These are phyloP conservation scores for Vitis amurensis DNA, from an alignment of 164 flowering plant species.

Conservation along the genomic window DNA sequence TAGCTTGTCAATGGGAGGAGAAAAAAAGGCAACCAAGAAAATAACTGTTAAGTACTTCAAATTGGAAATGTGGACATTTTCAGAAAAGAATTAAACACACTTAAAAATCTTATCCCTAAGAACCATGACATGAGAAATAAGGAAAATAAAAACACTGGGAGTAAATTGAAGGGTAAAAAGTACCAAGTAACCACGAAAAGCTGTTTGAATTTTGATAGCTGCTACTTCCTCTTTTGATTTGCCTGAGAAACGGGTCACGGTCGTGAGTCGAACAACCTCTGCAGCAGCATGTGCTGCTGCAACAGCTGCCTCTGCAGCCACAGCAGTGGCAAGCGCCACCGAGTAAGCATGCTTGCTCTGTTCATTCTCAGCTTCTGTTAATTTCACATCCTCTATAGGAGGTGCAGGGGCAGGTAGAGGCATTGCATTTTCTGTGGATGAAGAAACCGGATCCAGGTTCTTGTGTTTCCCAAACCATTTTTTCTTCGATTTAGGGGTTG, in stretches of 20 bases:
- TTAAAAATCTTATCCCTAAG: no score
- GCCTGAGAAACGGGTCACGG: conserved; percentile 44
- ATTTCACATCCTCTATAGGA: conserved; percentile 42
- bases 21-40: no score
- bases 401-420: conserved; percentile 13
- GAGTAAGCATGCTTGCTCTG: conserved; percentile 76
- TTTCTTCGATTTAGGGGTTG: conserved; percentile 52
- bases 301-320: conserved; percentile 82
- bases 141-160: neutral
- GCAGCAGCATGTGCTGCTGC: conserved; percentile 89
- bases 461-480: conserved; percentile 49
- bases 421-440: conserved; percentile 17
- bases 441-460: conserved; percentile 21
- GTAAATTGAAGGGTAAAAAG: neutral
- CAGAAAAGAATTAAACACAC: no score
- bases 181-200: conserved; percentile 80
- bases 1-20: no score
- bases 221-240: conserved; percentile 76
- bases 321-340: conserved; percentile 77
- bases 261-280: conserved; percentile 66
- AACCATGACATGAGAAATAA: neutral
- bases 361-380: conserved; percentile 54
- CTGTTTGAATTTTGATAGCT: conserved; percentile 78
- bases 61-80: no score
- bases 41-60: no score